Evolutionary conservation across 1,284 basidiomycete genomes (phyloP), one percentile per base, ranked within the genome.

Genomic region (Omphalotus olearius): DNA sequence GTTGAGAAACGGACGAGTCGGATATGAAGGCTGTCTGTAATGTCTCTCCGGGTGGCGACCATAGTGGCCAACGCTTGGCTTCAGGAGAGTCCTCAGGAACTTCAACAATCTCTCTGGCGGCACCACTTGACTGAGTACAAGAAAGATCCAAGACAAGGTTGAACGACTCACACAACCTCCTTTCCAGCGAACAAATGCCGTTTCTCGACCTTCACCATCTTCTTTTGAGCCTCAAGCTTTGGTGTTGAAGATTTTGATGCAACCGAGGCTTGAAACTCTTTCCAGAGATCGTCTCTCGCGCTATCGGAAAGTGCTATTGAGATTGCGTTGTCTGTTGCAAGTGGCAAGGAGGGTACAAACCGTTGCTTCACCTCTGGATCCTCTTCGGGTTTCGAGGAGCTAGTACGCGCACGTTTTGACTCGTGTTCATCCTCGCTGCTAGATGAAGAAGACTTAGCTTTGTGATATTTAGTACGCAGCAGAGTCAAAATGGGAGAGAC

Each of bases 131-230:
- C 7, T 33, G 58, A 65, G 44, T 63, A 59, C 38, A 44, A n/a
- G 45, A 48, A 14, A 50, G 10, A n/a, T 36, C 46, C 38, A 43
- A 36, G 18, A 51, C 33, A 39, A 45, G 17, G 25, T 14, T 52
- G 42, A 23, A 43, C 4, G 5, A 74, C 85, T 63, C 65, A 89
- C 89, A 73, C 69, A 44, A 86, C 73, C 33, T 83, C 77, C 57
- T 90, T 83, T 17, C 89, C 88, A 1, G 88, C 89, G 60, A 85
- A 92, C 30, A 79, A 66, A 64, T 82, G 86, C 45, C 72, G 74
- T 61, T 82, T 87, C 61, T 82, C 75, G 43, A 92, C 70, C 64
- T 82, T 85, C 39, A 91, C 74, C 58, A 72, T 71, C 51, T 72
- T 75, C 56, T 57, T 59, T 10, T 62, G 53, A 9, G 55, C 26